Evolutionary conservation across 805 yeast genomes (phyloP), one percentile per base, ranked within the genome.

Genomic region (Spathaspora sp.): DNA sequence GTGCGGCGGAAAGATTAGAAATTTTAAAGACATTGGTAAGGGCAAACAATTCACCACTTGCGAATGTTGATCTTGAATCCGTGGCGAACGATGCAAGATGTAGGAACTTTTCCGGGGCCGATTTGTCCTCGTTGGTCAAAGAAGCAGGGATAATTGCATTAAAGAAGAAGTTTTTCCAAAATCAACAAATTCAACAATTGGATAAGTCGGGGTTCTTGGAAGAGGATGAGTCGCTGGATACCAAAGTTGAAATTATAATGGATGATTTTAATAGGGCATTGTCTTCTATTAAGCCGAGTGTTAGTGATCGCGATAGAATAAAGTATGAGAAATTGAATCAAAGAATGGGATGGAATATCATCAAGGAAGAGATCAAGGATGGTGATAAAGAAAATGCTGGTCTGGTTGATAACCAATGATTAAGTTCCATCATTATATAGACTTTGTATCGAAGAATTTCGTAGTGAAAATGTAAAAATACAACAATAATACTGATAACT

Each of bases 31-130:
- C 98, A 0, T 80, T 91, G 29, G 80, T 91, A 2, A 76, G 75
- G 48, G 75, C 85, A 2, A 87, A 86, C 61, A 80, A 82, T 19
- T 87, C 97, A 0, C 99, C 99, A 5, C 57, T 93, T 17, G 80
- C 78, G 18, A 74, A 77, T 20, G 92, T 94, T 19, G 82, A 89
- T 56, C 73, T 93, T 38, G 62, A 62, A 1, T 56, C 66, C 0
- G 75, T 93, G 49, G 91, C 96, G 0, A 76, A 78, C 39, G 96
- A 90, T 67, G 86, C 81, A 55, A 79, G 92, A 59, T 87, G 97
- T 70, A 77, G 89, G 55, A 93, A 90, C 70, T 94, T 89, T 65
- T 87, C 96, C 2, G 99, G 99, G 64, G 99, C 99, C 0, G 99
- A 94, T 75, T 76, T 94, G 51, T 90, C 96, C 1, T 90, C 97